Evolutionary conservation across 2,329 filamentous ascomycete genomes (phyloP), one percentile per base, ranked within the genome.

Genomic region (Verticillium albo-atrum): DNA sequence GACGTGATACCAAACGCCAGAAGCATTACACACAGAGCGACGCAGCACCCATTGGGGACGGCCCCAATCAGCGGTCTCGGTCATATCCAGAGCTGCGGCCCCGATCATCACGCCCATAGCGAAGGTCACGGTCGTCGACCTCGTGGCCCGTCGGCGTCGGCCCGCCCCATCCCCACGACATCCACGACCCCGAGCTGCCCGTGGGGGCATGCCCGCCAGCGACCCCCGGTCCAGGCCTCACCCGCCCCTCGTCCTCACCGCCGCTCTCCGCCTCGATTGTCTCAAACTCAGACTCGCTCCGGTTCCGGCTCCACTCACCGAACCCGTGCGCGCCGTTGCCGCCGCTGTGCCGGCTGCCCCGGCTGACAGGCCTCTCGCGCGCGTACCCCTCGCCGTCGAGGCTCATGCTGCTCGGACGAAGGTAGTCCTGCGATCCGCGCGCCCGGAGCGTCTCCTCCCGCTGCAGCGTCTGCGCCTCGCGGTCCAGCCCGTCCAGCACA

Each of bases 201-300:
- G 20, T 64, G 66, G 37, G 64, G 63, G 23, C 63, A 58, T 25
- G 66, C 4, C 28, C 52, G 9, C 28, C 27, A 4, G 12, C n/a
- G 2, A 34, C 27, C 3, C 27, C 54, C n/a, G 55, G 60, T 56
- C 71, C 72, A 62, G 69, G 69, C 58, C 73, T 69, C 27, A 75
- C 68, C 20, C 67, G 68, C 10, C 67, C 78, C 32, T 77, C 79
- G 17, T 68, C 66, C 68, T 85, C 87, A 27, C 77, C 77, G 10
- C 82, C 82, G 68, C 87, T 89, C 69, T 93, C 89, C 34, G 88
- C 86, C 63, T 95, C 90, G 65, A 96, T 91, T 71, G 91, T 90
- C 69, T 96, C 92, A 69, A 97, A 97, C 67, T 96, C 94, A 23
- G 84, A 85, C 71, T 97, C 92, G 72, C 91, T 96, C 64, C 87